Evolutionary conservation across 2,329 filamentous ascomycete species (phyloP), one percentile per base, ranked within the genome.

Genomic region (Penicillium aurantiogriseum): DNA sequence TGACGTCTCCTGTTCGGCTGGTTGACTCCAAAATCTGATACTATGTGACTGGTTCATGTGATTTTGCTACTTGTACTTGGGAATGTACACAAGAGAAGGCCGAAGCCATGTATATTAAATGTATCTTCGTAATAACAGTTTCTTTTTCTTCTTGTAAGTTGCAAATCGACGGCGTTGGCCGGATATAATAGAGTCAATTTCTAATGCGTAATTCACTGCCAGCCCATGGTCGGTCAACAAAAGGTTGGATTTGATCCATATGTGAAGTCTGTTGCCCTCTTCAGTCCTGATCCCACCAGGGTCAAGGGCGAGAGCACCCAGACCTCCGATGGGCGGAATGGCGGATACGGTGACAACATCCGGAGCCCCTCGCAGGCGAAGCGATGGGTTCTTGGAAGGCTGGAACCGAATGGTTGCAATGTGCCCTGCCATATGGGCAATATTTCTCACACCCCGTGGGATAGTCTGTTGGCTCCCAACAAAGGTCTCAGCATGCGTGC

Each of bases 1-100:
- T 63, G n/a, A 70, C 59, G 21, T 48, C 70, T 9, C 70, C 71
- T 5, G 51, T 69, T 27, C 60, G 66, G 23, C 53, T 54, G 25
- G 43, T 63, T 33, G 60, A 65, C 10, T 59, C 56, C 40, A 46
- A 38, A 39, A 49, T 54, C 19, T 60, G 38, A 55, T 40, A 38
- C n/a, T 13, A 17, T 29, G 23, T 42, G 36, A 42, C 45, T 50
- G 38, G 11, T 9, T 25, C 36, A 15, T 17, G 38, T 29, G 36
- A 35, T 11, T 45, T 51, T 31, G 19, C 25, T 19, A 33, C 6
- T 21, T 54, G 10, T 19, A 11, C 9, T 21, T 39, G 27, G 47
- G 9, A 5, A n/a, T 46, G 40, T 52, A 45, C 15, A 29, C 27
- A 19, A 45, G 31, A 31, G 15, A 38, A 45, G 19, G 25, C n/a